Evolutionary conservation across 2,329 filamentous ascomycete genomes (phyloP), one percentile per base, ranked within the genome.

Genomic region (Penicillium sp.): DNA sequence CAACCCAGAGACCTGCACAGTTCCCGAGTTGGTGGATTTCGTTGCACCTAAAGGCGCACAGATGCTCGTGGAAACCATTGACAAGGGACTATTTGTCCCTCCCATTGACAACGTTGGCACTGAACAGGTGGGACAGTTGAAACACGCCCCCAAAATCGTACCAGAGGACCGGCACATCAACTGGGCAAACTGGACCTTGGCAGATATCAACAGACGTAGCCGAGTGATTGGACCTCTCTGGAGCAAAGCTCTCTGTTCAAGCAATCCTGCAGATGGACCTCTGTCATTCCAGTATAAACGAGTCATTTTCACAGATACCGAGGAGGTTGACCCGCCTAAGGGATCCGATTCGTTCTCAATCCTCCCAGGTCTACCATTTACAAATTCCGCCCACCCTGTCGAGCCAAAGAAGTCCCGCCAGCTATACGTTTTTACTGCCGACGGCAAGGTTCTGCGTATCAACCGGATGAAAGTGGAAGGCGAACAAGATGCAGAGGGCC

Each of bases 61-160:
- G 3, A 78, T 96, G 71, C 79, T 98, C 0, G 71, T 88, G 1
- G 64, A 80, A 10, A 80, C 80, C 0, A 76, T 97, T 26, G 73
- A 76, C 10, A 68, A 76, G 1, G 75, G 81, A 0, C 57, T 84
- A 0, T 89, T 89, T 61, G 70, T 89, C 0, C 78, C 81, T 2
- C 86, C 83, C 1, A 64, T 78, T n/a, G 57, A 64, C 32, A 55
- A 64, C 43, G 61, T 56, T 17, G 60, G 63, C 47, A 45, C 65
- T 28, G 54, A 58, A 38, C 44, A 58, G 29, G 43, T 61, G 45
- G 43, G 61, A 42, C 28, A 60, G 15, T 53, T 72, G 17, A 66
- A 61, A 6, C 78, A 84, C 60, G 91, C 91, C 1, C 79, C 81
- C 1, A 95, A 95, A 64, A 80, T 95, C 52, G 79, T 70, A 1